Evolutionary conservation across 192 early-diverging fungal genomes (phyloP).

Genomic region (Coemansia sp.): DNA sequence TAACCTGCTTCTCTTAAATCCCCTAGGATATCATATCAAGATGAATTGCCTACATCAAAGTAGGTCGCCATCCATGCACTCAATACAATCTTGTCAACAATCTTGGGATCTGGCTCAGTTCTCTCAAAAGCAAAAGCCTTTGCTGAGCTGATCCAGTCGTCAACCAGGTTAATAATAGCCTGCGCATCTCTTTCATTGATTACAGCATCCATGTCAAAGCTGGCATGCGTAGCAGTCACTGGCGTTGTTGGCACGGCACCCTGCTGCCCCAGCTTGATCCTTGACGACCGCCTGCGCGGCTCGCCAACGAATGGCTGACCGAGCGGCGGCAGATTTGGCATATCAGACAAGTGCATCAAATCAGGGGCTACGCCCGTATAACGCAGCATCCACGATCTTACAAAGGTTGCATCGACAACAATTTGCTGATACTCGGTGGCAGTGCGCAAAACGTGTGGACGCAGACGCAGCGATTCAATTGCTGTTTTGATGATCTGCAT

Average conservation of each 20-base stretch:
- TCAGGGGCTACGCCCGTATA: conserved; percentile 40
- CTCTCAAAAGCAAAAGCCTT: conserved; percentile 22
- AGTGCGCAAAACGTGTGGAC: conserved; percentile 12
- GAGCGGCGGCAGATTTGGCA: conserved; percentile 1
- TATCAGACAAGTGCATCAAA: conserved; percentile 6
- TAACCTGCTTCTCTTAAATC: no score
- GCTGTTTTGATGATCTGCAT: conserved; percentile 48
- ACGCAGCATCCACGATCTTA: conserved; percentile 38
- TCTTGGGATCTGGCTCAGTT: conserved; percentile 8
- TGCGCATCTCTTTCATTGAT: conserved; percentile 34
- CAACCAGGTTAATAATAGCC: conserved; percentile 36
- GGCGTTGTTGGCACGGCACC: neutral
- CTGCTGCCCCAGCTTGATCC: neutral
- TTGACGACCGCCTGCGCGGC: conserved; percentile 5
- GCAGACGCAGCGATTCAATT: conserved; percentile 25
- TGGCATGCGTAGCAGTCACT: conserved; percentile 1
- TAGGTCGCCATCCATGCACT: conserved; percentile 38
- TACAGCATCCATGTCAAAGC: neutral
- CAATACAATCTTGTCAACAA: conserved; percentile 21
- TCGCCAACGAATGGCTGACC: conserved; percentile 10
- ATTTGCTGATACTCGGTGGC: conserved; percentile 25
- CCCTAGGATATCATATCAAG: no score
- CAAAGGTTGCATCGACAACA: conserved; percentile 36
- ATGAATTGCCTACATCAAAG: conserved; percentile 7
- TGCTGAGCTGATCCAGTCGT: conserved; percentile 42